Conservation (phyloP, 2,329 filamentous ascomycete genomes). For the Talaromyces atroroseus region DNA sequence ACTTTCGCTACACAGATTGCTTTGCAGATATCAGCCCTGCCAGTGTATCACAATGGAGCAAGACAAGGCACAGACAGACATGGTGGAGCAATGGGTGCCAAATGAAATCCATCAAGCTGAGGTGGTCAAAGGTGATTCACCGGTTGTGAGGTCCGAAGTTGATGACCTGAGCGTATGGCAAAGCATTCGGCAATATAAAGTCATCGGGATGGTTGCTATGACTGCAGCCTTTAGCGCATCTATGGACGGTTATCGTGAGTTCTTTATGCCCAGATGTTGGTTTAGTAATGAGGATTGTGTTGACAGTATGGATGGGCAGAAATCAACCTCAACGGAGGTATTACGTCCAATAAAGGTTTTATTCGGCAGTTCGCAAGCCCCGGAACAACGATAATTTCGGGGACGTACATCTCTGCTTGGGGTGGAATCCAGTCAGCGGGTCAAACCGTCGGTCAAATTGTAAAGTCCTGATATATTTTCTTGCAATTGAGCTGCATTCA, state of each 20-base stretch:
- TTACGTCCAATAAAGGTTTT: slow-evolving; percentile 40
- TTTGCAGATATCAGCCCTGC: neutral
- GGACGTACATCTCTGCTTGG: slow-evolving; percentile 36
- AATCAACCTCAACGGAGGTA: slow-evolving; percentile 34
- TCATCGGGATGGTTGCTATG: slow-evolving; percentile 35
- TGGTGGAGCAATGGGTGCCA: neutral
- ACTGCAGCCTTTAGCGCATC: slow-evolving; percentile 38
- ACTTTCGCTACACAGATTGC: neutral
- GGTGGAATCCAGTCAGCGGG: slow-evolving; percentile 37
- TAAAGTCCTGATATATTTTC: slow-evolving; percentile 13
- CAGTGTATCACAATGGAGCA: neutral
- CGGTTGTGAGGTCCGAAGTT: slow-evolving; percentile 31
- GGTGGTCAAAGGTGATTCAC: neutral
- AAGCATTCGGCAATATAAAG: slow-evolving; percentile 31
- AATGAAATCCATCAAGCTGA: neutral
- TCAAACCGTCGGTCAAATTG: slow-evolving; percentile 37
- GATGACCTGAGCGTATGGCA: slow-evolving; percentile 40
- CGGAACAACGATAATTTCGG: slow-evolving; percentile 28
- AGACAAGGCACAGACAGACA: neutral
- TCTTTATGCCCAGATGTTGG: slow-evolving; percentile 9
- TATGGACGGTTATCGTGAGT: slow-evolving; percentile 39
- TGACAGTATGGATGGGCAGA: slow-evolving; percentile 9
- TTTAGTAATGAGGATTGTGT: too few species aligned
- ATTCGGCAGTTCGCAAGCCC: slow-evolving; percentile 31
- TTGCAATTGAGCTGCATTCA: neutral